phyloP scores from a whole-genome alignment of 1,139 yeast genomes.

The Nematodospora anomalae region DNA sequence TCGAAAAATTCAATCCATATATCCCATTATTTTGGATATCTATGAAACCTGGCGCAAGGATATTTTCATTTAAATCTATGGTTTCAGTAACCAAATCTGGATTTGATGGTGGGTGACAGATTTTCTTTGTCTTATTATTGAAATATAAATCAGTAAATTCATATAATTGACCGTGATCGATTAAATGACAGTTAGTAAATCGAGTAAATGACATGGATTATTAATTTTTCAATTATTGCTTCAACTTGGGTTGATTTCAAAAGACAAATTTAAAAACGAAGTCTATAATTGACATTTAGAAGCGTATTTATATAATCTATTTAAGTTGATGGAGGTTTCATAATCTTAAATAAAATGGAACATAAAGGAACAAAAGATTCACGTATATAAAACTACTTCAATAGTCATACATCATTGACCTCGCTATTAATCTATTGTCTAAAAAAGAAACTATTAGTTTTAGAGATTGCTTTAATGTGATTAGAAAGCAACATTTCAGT shows the following conservation, averaged over 20 bases:
- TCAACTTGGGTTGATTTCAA: neutral
- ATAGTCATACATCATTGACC: neutral
- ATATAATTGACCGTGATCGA: constrained; percentile 49
- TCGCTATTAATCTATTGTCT: too few relatives aligned
- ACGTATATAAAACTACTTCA: too few relatives aligned
- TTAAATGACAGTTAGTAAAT: constrained; percentile 53
- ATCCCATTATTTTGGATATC: constrained; percentile 66
- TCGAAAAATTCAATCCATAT: constrained; percentile 58
- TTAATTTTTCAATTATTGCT: neutral
- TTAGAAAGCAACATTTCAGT: neutral
- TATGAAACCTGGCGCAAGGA: constrained; percentile 59
- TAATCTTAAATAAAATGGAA: neutral
- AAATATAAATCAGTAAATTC: constrained; percentile 46
- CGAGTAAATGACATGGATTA: constrained; percentile 14
- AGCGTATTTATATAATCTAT: neutral
- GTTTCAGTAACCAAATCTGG: constrained; percentile 17
- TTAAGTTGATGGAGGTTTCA: neutral
- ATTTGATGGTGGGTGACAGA: constrained; percentile 27
- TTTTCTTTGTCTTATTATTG: constrained; percentile 44
- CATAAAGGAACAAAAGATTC: too few relatives aligned
- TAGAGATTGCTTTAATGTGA: neutral
- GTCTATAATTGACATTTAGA: neutral
- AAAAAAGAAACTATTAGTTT: neutral
- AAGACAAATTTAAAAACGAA: neutral
- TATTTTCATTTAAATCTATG: constrained; percentile 49